Evolutionary conservation across 768 basidiomycete species (phyloP).

Genomic region (Amanita inopinata): DNA sequence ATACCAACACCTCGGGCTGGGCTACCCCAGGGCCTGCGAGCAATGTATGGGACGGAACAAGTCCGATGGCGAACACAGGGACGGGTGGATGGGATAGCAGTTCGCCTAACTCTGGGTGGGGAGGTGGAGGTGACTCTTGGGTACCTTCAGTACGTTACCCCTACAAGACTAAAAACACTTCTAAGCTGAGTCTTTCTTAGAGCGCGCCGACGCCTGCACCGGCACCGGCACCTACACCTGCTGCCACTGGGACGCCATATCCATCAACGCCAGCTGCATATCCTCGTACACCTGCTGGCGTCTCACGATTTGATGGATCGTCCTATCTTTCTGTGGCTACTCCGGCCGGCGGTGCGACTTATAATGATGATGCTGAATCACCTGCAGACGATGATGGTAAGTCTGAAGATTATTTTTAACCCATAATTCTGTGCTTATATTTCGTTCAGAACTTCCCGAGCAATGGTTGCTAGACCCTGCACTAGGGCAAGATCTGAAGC

Average conservation of each 20-base stretch:
- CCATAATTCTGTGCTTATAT: slow-evolving; percentile 5
- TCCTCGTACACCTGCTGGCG: slow-evolving; percentile 20
- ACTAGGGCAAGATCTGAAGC: slow-evolving; percentile 19
- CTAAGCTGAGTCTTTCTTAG: slow-evolving; percentile 15
- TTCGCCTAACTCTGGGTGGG: slow-evolving; percentile 20
- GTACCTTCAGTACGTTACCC: slow-evolving; percentile 21
- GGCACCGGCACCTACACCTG: slow-evolving; percentile 34
- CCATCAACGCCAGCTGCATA: slow-evolving; percentile 29
- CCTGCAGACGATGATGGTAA: slow-evolving; percentile 5
- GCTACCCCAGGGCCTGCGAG: slow-evolving; percentile 10
- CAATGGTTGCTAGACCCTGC: slow-evolving; percentile 33
- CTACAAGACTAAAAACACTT: slow-evolving; percentile 1
- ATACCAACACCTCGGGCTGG: slow-evolving; percentile 6
- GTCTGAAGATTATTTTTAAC: neutral
- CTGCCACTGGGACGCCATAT: slow-evolving; percentile 16
- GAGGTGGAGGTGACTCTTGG: slow-evolving; percentile 20
- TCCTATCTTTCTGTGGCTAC: slow-evolving; percentile 27
- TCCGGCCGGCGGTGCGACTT: slow-evolving; percentile 16
- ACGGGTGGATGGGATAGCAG: slow-evolving; percentile 16
- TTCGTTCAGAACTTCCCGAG: slow-evolving; percentile 22
- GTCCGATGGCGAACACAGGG: slow-evolving; percentile 32
- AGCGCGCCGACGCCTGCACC: slow-evolving; percentile 46
- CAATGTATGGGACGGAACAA: slow-evolving; percentile 29
- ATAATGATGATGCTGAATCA: slow-evolving; percentile 1
- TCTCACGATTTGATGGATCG: slow-evolving; percentile 13